Conservation (phyloP, 2,329 filamentous ascomycete species). For the Ceratocystis ficicola region DNA sequence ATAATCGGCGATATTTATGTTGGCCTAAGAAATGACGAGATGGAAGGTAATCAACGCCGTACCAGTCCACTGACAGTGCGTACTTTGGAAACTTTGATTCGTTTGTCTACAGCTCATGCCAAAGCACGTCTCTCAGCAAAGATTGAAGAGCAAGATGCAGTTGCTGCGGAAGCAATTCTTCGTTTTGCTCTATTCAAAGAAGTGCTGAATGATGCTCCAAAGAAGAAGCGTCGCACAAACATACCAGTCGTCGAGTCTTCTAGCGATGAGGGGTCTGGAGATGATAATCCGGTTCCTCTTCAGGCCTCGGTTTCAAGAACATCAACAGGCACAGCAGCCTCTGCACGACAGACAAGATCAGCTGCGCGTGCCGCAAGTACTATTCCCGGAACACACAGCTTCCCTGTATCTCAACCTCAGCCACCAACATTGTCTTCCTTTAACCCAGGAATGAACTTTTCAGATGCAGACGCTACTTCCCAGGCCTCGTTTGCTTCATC, state of each 20-base stretch:
- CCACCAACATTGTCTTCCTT: not conserved
- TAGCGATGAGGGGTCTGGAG: constrained; percentile 44
- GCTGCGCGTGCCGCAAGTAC: constrained; percentile 28
- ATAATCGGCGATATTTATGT: constrained; percentile 88
- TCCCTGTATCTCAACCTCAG: constrained; percentile 23
- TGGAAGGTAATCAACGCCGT: constrained; percentile 84
- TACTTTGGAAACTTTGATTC: constrained; percentile 95
- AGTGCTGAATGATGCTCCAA: constrained; percentile 65
- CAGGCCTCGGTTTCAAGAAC: constrained; percentile 29
- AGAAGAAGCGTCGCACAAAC: constrained; percentile 64
- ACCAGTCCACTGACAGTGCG: constrained; percentile 93
- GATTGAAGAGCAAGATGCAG: constrained; percentile 80
- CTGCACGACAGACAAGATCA: constrained; percentile 24
- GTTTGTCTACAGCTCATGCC: constrained; percentile 88
- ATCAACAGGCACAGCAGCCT: constrained; percentile 28
- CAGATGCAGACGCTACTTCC: not conserved
- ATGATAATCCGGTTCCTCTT: not conserved
- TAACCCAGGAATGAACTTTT: not conserved
- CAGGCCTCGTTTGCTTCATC: constrained; percentile 66
- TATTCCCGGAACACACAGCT: constrained; percentile 23
- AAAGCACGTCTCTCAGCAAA: constrained; percentile 79
- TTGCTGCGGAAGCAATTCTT: constrained; percentile 77
- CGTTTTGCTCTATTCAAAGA: constrained; percentile 97
- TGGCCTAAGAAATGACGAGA: constrained; percentile 84
- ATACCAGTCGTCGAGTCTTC: constrained; percentile 48